Percentiles rank a stretch among this genome's conserved stretches.
These are phyloP conservation scores for Garcia nutans DNA, from an alignment of 345 rosid species.

Conservation along the genomic window DNA sequence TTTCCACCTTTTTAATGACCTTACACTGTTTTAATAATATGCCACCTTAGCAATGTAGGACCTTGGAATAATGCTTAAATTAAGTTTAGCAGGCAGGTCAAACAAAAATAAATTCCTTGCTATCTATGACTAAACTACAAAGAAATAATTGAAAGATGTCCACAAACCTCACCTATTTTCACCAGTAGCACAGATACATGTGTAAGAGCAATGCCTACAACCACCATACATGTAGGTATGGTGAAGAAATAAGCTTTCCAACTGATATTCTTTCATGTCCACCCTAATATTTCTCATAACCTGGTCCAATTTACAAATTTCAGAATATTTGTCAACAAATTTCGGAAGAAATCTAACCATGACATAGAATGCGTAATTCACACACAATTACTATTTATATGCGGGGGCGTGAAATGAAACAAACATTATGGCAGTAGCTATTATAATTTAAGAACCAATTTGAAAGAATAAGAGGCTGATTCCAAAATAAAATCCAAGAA, in stretches of 20 bases:
- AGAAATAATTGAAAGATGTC: background rate
- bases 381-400: background rate
- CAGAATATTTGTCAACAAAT: background rate
- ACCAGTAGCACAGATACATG: constrained; percentile 95
- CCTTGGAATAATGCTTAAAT: background rate
- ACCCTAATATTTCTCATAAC: constrained; percentile 70
- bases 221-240: constrained; percentile 93
- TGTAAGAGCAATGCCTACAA: constrained; percentile 93
- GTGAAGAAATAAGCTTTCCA: constrained; percentile 93
- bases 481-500: background rate
- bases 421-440: background rate
- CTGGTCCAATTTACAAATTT: constrained; percentile 29
- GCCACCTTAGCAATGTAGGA: background rate
- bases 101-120: background rate
- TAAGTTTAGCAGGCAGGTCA: background rate
- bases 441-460: background rate
- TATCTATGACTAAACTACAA: constrained; percentile 1
- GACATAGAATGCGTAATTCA: background rate
- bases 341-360: background rate
- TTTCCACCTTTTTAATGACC: no score
- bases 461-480: constrained; percentile 1
- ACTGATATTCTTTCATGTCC: constrained; percentile 86
- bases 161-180: constrained; percentile 61
- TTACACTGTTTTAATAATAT: background rate
- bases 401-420: background rate